A percentile compares a stretch with the other conserved stretches of the same genome.
These are phyloP conservation scores for Erodium trifolium DNA, from an alignment of 441 rosid genomes.

Conservation along the genomic window DNA sequence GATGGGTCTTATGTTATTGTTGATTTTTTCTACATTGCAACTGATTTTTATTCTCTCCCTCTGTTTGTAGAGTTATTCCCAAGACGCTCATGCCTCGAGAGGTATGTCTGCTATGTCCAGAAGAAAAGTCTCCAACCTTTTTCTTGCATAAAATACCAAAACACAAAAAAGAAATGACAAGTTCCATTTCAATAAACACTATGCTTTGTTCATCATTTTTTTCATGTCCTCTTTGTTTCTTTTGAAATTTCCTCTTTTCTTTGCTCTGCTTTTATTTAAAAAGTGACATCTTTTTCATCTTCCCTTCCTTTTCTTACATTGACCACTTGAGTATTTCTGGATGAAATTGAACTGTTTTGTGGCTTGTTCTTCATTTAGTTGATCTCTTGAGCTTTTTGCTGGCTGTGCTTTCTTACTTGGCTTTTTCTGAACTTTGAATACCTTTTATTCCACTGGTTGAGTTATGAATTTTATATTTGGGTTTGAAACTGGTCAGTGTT, in stretches of 20 bases:
- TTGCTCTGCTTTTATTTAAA: slow-evolving; percentile 19
- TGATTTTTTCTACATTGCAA: slow-evolving; percentile 24
- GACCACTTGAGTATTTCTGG: slow-evolving; percentile 15
- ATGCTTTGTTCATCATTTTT: slow-evolving; percentile 5
- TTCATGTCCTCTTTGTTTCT: slow-evolving; percentile 18
- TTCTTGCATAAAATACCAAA: slow-evolving; percentile 14
- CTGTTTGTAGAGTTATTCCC: slow-evolving; percentile 92
- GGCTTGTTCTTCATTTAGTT: slow-evolving; percentile 9
- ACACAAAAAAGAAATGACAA: background rate
- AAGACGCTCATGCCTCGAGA: slow-evolving; percentile 99
- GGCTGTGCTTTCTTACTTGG: too few species aligned
- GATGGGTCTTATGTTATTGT: slow-evolving; percentile 17
- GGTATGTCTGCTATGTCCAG: slow-evolving; percentile 43
- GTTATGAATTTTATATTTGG: background rate
- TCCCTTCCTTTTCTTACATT: slow-evolving; percentile 13
- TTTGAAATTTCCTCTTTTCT: slow-evolving; percentile 15
- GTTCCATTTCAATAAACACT: background rate
- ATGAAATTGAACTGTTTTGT: slow-evolving; percentile 9
- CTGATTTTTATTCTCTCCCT: slow-evolving; percentile 43
- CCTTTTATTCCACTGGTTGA: too few species aligned
- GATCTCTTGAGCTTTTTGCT: slow-evolving; percentile 9
- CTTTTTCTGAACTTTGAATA: too few species aligned
- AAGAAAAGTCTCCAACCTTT: slow-evolving; percentile 24
- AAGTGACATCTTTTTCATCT: slow-evolving; percentile 3
- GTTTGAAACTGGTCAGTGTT: slow-evolving; percentile 36